Evolutionary conservation across 2,329 filamentous ascomycete species (phyloP).

Genomic region (Penicillium vulpinum): DNA sequence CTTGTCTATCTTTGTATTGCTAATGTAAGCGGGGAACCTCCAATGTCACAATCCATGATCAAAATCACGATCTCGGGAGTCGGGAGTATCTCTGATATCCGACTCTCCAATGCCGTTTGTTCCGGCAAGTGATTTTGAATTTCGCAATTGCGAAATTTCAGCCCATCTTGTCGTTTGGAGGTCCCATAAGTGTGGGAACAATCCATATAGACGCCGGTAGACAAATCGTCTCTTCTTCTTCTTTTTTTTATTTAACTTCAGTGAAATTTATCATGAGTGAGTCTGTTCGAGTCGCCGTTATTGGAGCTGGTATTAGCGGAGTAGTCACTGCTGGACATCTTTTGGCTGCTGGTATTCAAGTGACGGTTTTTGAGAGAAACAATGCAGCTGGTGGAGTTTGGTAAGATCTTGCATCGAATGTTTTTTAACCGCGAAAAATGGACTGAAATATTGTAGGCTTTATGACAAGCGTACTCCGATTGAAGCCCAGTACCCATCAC

Average conservation of each 20-base stretch:
- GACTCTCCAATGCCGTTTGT: background rate
- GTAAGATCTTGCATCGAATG: constrained; percentile 37
- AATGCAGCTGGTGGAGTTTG: constrained; percentile 57
- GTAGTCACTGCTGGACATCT: constrained; percentile 51
- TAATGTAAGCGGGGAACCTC: constrained; percentile 2
- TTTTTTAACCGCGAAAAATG: background rate
- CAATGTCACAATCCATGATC: constrained; percentile 27
- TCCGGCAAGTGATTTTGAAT: constrained; percentile 2
- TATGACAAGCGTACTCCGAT: constrained; percentile 52
- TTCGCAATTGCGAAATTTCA: constrained; percentile 14
- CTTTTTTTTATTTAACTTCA: background rate
- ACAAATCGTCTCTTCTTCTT: background rate
- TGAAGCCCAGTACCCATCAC: constrained; percentile 51
- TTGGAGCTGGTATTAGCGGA: constrained; percentile 56
- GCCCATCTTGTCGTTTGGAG: background rate
- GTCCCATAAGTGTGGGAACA: background rate
- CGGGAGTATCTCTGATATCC: constrained; percentile 8
- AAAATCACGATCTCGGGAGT: constrained; percentile 23
- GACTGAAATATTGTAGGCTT: constrained; percentile 38
- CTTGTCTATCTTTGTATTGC: too few relatives aligned
- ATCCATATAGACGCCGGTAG: background rate
- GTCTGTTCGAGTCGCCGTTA: constrained; percentile 43
- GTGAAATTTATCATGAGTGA: constrained; percentile 21
- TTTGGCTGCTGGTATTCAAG: constrained; percentile 47
- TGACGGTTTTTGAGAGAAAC: constrained; percentile 57